Evolutionary conservation across 78 protist genomes (phyloP), one percentile per base, ranked within the genome.

Genomic region (Isochrysis galbana): DNA sequence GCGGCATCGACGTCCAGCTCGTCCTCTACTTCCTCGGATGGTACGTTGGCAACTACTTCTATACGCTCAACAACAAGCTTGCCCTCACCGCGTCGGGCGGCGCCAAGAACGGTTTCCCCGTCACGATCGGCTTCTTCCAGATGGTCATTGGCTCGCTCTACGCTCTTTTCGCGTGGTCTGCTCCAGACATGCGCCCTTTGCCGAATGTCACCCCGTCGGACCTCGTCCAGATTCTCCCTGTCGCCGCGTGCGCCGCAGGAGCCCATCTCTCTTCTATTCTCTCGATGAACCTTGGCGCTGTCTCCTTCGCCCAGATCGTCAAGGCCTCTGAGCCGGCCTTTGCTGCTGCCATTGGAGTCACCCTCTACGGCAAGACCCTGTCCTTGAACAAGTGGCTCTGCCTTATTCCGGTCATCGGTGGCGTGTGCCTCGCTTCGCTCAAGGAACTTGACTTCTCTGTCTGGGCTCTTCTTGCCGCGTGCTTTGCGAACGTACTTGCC

Each of bases 261-360:
- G 93, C 93, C 5, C 93, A 91, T 54, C 1, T 69, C 32, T 91
- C 42, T 3, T 78, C 89, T 5, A 86, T 91, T 45, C 39, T 91
- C 89, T 84, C 93, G 34, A 51, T 91, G 70, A 39, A 29, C 54
- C 54, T 86, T 14, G 93, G 93, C 45, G 93, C 93, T 36, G 93
- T 91, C 54, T 91, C 93, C n/a, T 91, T 91, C 55, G 48, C 89
- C 29, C 93, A 74, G 84, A 91, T 91, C 80, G 93, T 91, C 88
- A 91, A 91, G 93, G 93, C 93, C 32, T 70, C 93, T 1, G 93
- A 91, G 93, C 93, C 93, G 0, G 93, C 89, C 36, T 91, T 91
- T 29, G 93, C 93, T 5, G 93, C 93, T 1, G 41, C 78, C n/a
- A 61, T 91, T 2, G 93, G 93, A 34, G 51, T 61, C 25, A 48